These are phyloP conservation scores for Xylaria arbuscula DNA, from an alignment of 2,329 filamentous ascomycete genomes.

Conservation along the genomic window DNA sequence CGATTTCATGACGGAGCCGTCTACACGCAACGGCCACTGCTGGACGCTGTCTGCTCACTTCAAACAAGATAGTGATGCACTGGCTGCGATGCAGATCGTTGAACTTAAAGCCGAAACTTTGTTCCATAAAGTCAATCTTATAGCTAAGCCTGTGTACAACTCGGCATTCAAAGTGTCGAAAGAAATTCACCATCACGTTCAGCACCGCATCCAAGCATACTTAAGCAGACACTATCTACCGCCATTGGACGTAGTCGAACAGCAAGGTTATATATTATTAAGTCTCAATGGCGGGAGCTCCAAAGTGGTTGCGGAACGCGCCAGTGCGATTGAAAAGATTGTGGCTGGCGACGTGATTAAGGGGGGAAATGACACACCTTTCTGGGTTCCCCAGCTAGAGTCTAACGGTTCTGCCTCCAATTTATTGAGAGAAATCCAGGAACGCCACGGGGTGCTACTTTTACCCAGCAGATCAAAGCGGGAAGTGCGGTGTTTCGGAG, in stretches of 20 bases:
- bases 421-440: slow-evolving; percentile 25
- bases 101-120: slow-evolving; percentile 1
- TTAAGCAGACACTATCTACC: slow-evolving; percentile 5
- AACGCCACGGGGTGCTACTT: slow-evolving; percentile 20
- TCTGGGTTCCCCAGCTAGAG: slow-evolving; percentile 31
- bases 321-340: slow-evolving; percentile 26
- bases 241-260: background rate
- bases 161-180: slow-evolving; percentile 31
- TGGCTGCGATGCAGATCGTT: slow-evolving; percentile 16
- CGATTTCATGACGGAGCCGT: slow-evolving; percentile 24
- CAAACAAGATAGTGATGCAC: slow-evolving; percentile 28
- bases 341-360: slow-evolving; percentile 27
- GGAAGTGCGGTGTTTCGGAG: slow-evolving; percentile 31
- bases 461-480: slow-evolving; percentile 30
- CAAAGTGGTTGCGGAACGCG: slow-evolving; percentile 22
- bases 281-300: slow-evolving; percentile 25
- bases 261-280: slow-evolving; percentile 7
- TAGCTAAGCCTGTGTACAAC: slow-evolving; percentile 17
- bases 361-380: slow-evolving; percentile 16
- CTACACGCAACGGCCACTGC: slow-evolving; percentile 3
- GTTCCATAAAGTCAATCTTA: slow-evolving; percentile 12
- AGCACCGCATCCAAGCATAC: slow-evolving; percentile 16
- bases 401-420: slow-evolving; percentile 24
- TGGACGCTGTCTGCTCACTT: slow-evolving; percentile 19
- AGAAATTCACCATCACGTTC: slow-evolving; percentile 26